Conservation (phyloP, 2,329 filamentous ascomycete species). For the Plectosphaerella sp. region DNA sequence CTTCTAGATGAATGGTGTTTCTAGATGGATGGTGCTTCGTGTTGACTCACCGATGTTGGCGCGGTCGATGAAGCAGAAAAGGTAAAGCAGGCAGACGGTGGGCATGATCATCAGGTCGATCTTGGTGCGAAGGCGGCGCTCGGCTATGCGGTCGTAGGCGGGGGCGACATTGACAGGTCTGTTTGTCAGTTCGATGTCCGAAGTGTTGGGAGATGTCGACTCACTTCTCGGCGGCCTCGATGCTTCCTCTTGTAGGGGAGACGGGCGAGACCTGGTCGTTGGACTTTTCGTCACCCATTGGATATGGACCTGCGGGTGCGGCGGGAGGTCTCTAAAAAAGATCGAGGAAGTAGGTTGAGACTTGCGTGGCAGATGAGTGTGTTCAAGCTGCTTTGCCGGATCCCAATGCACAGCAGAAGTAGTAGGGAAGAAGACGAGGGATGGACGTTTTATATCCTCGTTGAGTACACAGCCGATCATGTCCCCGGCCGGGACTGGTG, state of each 20-base stretch:
- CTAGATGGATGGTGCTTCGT: too few species aligned
- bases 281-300: not conserved
- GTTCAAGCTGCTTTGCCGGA: too few species aligned
- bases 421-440: too few species aligned
- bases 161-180: not conserved
- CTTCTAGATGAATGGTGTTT: too few species aligned
- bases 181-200: not conserved
- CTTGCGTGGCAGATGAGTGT: too few species aligned
- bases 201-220: not conserved
- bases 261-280: not conserved
- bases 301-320: not conserved
- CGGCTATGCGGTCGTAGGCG: conserved; percentile 21
- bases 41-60: conserved; percentile 33
- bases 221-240: not conserved
- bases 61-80: conserved; percentile 37
- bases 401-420: too few species aligned
- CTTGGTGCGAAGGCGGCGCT: conserved; percentile 32
- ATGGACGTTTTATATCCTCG: too few species aligned
- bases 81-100: conserved; percentile 34
- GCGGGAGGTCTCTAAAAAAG: too few species aligned
- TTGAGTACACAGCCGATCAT: too few species aligned
- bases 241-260: not conserved
- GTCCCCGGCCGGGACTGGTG: too few species aligned
- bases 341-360: too few species aligned
- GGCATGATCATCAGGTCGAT: conserved; percentile 36